These are phyloP conservation scores for Rosa persica DNA, from an alignment of 306 rosid genomes.

Conservation along the genomic window DNA sequence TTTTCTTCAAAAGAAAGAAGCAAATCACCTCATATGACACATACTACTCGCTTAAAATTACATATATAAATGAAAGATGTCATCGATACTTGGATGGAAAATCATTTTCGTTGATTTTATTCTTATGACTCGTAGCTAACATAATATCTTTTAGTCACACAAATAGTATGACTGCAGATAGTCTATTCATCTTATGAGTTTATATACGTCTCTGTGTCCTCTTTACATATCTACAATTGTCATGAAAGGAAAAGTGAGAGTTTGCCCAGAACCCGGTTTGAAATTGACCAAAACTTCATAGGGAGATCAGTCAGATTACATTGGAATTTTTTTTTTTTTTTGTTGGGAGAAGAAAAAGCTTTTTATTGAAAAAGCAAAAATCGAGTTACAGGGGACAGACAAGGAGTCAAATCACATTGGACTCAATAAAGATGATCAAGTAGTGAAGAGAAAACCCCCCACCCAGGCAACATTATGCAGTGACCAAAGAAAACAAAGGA, in stretches of 20 bases:
- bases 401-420: neutral
- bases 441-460: neutral
- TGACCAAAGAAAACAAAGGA: slow-evolving; percentile 16
- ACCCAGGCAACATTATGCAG: neutral
- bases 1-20: neutral
- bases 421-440: neutral
- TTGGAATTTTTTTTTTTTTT: neutral
- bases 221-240: neutral
- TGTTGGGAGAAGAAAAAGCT: too few species aligned
- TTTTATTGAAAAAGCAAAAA: too few species aligned
- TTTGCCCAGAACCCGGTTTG: neutral
- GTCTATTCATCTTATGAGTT: neutral
- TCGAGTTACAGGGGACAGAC: too few species aligned
- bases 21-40: slow-evolving; percentile 1
- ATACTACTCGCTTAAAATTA: neutral
- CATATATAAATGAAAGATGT: neutral
- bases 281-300: neutral
- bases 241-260: slow-evolving; percentile 1
- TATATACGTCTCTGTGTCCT: neutral
- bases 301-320: neutral
- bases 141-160: neutral
- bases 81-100: neutral
- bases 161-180: neutral
- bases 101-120: neutral
- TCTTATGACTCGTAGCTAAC: neutral